Percentiles rank a stretch among this genome's conserved stretches.
phyloP scores from a whole-genome alignment of 2,329 filamentous ascomycete species.

The Aspergillus sp. region DNA sequence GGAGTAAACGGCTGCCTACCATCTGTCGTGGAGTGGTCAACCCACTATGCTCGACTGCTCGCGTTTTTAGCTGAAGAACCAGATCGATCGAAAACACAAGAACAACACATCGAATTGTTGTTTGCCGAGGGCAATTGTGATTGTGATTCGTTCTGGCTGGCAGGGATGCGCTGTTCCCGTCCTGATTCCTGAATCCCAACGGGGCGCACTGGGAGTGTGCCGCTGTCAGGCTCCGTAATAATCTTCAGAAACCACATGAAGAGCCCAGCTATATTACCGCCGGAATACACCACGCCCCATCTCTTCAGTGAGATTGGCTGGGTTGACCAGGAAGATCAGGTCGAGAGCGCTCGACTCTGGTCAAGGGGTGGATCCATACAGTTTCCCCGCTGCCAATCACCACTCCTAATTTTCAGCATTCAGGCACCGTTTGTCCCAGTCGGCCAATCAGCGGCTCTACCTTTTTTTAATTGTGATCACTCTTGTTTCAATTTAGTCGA shows the following conservation, averaged over 20 bases:
- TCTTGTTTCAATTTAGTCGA: conserved; percentile 22
- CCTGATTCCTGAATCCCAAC: background rate
- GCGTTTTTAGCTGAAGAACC: background rate
- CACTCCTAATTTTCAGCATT: background rate
- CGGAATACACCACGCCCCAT: background rate
- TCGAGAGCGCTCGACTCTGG: background rate
- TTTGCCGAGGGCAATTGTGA: background rate
- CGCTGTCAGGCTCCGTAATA: conserved; percentile 4
- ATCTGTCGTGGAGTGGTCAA: background rate
- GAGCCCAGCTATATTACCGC: background rate
- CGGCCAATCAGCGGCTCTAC: conserved; percentile 13
- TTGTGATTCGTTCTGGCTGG: background rate
- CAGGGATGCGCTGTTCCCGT: background rate
- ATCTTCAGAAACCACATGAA: background rate
- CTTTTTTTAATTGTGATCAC: conserved; percentile 14
- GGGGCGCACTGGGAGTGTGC: background rate
- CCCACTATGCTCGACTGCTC: background rate
- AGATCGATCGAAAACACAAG: background rate
- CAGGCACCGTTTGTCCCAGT: conserved; percentile 15
- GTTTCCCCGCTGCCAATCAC: conserved; percentile 12
- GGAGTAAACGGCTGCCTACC: background rate
- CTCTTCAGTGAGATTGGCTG: background rate
- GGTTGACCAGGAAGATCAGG: background rate
- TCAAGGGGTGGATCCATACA: background rate
- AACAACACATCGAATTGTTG: conserved; percentile 1